Conservation (phyloP, 257 asterid species). For the Fraxinus quadrangulata region DNA sequence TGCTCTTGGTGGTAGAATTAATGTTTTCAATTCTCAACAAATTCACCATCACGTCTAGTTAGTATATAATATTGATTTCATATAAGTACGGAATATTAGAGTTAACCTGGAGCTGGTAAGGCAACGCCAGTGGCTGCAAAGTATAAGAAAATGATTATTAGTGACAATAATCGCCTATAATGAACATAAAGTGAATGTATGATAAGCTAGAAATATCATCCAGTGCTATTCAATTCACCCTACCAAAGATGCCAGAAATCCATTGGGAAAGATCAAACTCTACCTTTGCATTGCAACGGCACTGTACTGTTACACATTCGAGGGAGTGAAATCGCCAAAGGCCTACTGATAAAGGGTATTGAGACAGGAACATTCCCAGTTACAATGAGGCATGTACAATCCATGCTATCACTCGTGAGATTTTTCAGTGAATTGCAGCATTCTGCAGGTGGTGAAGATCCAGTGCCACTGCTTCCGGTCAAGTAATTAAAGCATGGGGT, state of each 20-base stretch:
- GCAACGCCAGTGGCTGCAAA: conserved; percentile 72
- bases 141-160: conserved; percentile 10
- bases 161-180: too few species aligned
- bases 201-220: background rate
- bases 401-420: conserved; percentile 47
- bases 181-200: background rate
- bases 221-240: too few species aligned
- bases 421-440: conserved; percentile 68
- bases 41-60: too few species aligned
- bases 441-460: conserved; percentile 46
- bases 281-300: conserved; percentile 71
- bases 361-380: conserved; percentile 78
- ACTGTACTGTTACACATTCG: conserved; percentile 48
- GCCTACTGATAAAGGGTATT: conserved; percentile 50
- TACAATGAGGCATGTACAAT: conserved; percentile 64
- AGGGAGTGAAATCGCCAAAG: conserved; percentile 58
- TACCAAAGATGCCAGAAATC: background rate
- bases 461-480: conserved; percentile 62
- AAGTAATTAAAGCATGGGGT: conserved; percentile 62
- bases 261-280: background rate
- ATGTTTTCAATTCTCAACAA: too few species aligned
- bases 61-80: too few species aligned
- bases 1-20: too few species aligned
- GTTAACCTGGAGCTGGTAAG: conserved; percentile 74
- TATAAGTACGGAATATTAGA: background rate